These are phyloP conservation scores for Borovskyia barvae DNA, from an alignment of 208 protist species.

Conservation along the genomic window DNA sequence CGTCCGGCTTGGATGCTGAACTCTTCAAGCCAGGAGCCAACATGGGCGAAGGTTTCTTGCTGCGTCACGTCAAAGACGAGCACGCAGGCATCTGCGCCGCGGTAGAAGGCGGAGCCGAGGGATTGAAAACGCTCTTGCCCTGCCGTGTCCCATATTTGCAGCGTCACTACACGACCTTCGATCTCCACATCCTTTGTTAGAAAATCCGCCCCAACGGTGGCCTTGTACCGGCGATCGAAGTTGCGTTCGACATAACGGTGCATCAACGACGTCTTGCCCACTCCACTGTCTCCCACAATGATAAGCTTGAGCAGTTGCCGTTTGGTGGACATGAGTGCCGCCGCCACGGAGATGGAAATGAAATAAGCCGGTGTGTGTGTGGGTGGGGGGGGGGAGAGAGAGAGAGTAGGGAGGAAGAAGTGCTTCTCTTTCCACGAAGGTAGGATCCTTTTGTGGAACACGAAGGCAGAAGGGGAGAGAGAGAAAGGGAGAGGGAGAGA, in stretches of 20 bases:
- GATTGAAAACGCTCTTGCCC: constrained; percentile 99
- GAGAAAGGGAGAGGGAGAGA: not conserved
- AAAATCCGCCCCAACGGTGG: constrained; percentile 99
- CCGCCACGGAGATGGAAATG: not conserved
- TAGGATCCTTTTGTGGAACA: too few species aligned
- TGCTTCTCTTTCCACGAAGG: too few species aligned
- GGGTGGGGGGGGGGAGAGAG: not conserved
- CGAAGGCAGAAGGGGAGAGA: not conserved
- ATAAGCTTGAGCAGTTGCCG: constrained; percentile 94
- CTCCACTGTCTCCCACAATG: constrained; percentile 92
- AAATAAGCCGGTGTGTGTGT: not conserved
- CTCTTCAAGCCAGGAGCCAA: constrained; percentile 97
- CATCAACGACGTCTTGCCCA: constrained; percentile 93
- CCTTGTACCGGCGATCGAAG: constrained; percentile 98
- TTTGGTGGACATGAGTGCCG: constrained; percentile 27
- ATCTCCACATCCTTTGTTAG: constrained; percentile 97
- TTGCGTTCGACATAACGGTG: constrained; percentile 90
- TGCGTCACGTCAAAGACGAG: constrained; percentile 90
- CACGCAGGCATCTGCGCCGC: constrained; percentile 98
- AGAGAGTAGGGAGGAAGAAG: not conserved
- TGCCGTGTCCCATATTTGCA: constrained; percentile 96
- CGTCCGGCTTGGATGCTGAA: constrained; percentile 96
- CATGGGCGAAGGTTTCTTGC: constrained; percentile 82
- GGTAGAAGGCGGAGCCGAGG: constrained; percentile 98
- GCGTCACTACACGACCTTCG: constrained; percentile 95